Evolutionary conservation across 306 rosid genomes (phyloP).

Genomic region (Citrullus amarus): DNA sequence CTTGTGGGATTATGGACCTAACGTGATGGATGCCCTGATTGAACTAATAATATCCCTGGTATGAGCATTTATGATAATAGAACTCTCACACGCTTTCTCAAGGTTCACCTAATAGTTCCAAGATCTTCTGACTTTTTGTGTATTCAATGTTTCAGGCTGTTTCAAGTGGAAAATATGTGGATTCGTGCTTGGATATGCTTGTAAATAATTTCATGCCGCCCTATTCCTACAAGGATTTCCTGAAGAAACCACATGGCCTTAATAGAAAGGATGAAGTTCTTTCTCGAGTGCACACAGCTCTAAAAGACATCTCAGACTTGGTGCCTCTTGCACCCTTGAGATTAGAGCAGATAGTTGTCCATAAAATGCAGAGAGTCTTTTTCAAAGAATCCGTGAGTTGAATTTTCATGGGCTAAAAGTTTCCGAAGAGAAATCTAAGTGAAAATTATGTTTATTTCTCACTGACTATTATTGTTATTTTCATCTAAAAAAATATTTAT

Average conservation of each 20-base stretch:
- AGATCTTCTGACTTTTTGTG: background rate
- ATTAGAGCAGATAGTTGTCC: conserved; percentile 40
- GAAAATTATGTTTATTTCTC: background rate
- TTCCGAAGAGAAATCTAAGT: background rate
- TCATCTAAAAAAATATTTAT: background rate
- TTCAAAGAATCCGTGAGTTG: conserved; percentile 40
- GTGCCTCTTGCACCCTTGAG: conserved; percentile 67
- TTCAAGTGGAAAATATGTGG: conserved; percentile 47
- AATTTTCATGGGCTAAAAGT: background rate
- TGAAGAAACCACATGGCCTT: conserved; percentile 30
- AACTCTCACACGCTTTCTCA: background rate
- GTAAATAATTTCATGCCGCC: conserved; percentile 55
- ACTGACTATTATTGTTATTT: background rate
- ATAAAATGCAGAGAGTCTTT: conserved; percentile 32
- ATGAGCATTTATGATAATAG: conserved; percentile 1
- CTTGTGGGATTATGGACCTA: conserved; percentile 56
- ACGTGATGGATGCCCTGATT: conserved; percentile 68
- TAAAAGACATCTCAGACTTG: conserved; percentile 53
- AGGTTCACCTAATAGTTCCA: background rate
- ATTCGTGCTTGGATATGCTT: conserved; percentile 52
- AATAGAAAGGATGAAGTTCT: conserved; percentile 52
- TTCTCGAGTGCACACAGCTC: conserved; percentile 70
- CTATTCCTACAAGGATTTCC: background rate
- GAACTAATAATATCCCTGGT: conserved; percentile 66
- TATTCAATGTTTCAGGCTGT: conserved; percentile 34